Conservation (phyloP, 1,284 basidiomycete genomes). For the Prillingera fragicola region DNA sequence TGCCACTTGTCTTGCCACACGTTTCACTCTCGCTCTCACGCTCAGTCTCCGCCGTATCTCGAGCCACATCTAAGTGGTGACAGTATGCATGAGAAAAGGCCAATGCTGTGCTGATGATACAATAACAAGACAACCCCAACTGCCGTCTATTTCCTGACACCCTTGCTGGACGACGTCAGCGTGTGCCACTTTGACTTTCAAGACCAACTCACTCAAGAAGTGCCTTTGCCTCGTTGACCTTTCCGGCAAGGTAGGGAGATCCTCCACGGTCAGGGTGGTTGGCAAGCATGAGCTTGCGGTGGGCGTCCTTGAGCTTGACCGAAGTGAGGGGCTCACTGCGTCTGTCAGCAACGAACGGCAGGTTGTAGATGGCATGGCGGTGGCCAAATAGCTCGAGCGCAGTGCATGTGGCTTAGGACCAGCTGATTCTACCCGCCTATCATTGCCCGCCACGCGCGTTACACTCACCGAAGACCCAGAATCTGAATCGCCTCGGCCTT, state of each 20-base stretch:
- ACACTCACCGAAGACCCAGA: slow-evolving; percentile 79
- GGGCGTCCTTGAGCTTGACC: slow-evolving; percentile 78
- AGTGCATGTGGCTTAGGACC: too few species aligned
- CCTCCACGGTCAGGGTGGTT: slow-evolving; percentile 90
- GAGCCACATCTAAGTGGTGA: slow-evolving; percentile 12
- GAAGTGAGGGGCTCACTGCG: slow-evolving; percentile 67
- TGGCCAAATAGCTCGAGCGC: neutral
- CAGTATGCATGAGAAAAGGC: slow-evolving; percentile 12
- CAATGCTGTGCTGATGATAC: slow-evolving; percentile 13
- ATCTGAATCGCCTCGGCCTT: slow-evolving; percentile 85
- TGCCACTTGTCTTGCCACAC: too few species aligned
- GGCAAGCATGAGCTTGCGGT: slow-evolving; percentile 84
- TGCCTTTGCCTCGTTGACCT: slow-evolving; percentile 91
- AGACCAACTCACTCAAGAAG: slow-evolving; percentile 56
- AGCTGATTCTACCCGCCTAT: neutral
- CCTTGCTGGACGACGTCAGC: slow-evolving; percentile 21
- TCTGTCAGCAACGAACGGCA: slow-evolving; percentile 1
- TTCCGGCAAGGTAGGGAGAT: slow-evolving; percentile 93
- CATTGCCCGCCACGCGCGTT: neutral
- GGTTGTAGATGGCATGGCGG: neutral
- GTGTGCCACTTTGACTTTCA: neutral
- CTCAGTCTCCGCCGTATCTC: neutral
- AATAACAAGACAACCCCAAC: slow-evolving; percentile 5
- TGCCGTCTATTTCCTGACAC: slow-evolving; percentile 17
- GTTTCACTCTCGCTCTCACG: too few species aligned